phyloP scores from a whole-genome alignment of 2,329 filamentous ascomycete species.

The Penicillium sp. region DNA sequence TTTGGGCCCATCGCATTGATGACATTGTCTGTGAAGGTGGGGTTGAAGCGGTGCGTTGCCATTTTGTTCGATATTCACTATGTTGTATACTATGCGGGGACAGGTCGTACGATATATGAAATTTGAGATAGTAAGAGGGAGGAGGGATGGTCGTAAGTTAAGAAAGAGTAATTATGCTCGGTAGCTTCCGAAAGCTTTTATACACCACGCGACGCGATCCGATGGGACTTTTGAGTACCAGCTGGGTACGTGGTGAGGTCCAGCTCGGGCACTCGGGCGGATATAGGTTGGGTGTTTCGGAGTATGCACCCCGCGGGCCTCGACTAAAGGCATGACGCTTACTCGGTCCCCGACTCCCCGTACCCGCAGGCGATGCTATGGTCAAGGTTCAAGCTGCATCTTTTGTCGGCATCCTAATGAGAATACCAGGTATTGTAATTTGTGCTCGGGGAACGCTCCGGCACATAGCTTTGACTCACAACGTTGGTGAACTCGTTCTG shows the following conservation, averaged over 20 bases:
- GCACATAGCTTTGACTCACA: no score
- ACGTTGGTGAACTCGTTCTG: slow-evolving; percentile 7
- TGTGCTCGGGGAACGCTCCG: not conserved
- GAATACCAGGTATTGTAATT: not conserved
- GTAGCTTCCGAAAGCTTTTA: not conserved
- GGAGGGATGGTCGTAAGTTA: not conserved
- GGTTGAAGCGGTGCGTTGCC: slow-evolving; percentile 41
- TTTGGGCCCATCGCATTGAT: slow-evolving; percentile 71
- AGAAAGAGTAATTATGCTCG: not conserved
- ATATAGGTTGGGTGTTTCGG: slow-evolving; percentile 6
- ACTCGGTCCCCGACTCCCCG: slow-evolving; percentile 12
- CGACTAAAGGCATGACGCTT: slow-evolving; percentile 17
- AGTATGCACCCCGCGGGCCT: slow-evolving; percentile 7
- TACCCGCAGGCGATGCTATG: not conserved
- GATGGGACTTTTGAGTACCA: slow-evolving; percentile 10
- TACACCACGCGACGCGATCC: slow-evolving; percentile 15
- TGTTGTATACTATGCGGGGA: not conserved
- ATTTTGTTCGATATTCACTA: slow-evolving; percentile 15
- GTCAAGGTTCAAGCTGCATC: not conserved
- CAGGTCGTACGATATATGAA: not conserved
- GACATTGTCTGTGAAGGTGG: slow-evolving; percentile 63
- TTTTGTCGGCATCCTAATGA: not conserved
- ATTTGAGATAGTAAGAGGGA: not conserved
- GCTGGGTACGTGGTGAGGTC: slow-evolving; percentile 1
- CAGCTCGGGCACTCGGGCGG: not conserved